These are phyloP conservation scores for Saturnispora bothae DNA, from an alignment of 805 yeast species.

Conservation along the genomic window DNA sequence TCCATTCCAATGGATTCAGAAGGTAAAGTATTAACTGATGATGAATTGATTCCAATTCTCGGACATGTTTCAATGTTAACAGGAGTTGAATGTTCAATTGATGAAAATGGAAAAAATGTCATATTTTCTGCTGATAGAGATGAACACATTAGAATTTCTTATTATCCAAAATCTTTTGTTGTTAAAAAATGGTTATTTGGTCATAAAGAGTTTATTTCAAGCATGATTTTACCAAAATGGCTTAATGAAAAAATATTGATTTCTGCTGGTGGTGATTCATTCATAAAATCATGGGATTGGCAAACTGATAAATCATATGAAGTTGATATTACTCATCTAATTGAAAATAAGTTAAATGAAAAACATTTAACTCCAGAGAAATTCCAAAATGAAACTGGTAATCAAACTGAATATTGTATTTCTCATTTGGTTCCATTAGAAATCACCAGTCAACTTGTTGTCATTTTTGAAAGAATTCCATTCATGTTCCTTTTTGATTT, in stretches of 20 bases:
- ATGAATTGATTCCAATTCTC: slow-evolving; percentile 56
- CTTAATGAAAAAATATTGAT: slow-evolving; percentile 38
- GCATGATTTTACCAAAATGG: slow-evolving; percentile 46
- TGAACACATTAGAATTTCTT: slow-evolving; percentile 83
- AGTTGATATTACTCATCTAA: slow-evolving; percentile 28
- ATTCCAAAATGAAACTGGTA: slow-evolving; percentile 42
- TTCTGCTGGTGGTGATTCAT: slow-evolving; percentile 89
- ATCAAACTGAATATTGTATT: slow-evolving; percentile 43
- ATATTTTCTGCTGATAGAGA: slow-evolving; percentile 85
- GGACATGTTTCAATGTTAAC: slow-evolving; percentile 98
- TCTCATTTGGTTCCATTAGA: slow-evolving; percentile 25
- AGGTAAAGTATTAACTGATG: slow-evolving; percentile 25
- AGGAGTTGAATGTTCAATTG: slow-evolving; percentile 42
- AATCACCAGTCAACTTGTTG: slow-evolving; percentile 26
- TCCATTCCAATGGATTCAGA: slow-evolving; percentile 36
- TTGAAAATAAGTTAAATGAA: slow-evolving; percentile 34
- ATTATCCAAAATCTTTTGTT: slow-evolving; percentile 67
- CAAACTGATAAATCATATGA: slow-evolving; percentile 35
- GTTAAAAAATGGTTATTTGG: slow-evolving; percentile 82
- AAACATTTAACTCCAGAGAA: slow-evolving; percentile 55
- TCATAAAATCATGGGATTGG: slow-evolving; percentile 75
- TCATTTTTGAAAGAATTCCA: slow-evolving; percentile 38
- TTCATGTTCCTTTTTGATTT: slow-evolving; percentile 31
- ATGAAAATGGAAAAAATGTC: slow-evolving; percentile 35
- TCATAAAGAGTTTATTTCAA: slow-evolving; percentile 73